Evolutionary conservation across 768 basidiomycete species (phyloP).

Genomic region (Leccinum uliginosum): DNA sequence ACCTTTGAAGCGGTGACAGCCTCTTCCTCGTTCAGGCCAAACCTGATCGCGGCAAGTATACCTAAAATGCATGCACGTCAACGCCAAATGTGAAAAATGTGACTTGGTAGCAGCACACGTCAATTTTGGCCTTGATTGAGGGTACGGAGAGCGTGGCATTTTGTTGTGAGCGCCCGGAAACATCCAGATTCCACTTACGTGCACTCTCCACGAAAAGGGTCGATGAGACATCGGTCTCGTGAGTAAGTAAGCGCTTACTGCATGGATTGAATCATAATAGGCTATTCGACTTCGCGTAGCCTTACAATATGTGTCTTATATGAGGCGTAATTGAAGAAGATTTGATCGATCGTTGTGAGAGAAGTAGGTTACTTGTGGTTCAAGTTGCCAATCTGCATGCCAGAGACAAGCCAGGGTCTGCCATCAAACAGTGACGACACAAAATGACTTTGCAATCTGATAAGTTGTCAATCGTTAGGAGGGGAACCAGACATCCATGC

Average conservation of each 20-base stretch:
- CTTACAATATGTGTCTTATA: neutral
- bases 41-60: neutral
- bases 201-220: constrained; percentile 17
- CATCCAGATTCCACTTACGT: constrained; percentile 10
- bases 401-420: neutral
- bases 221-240: constrained; percentile 2
- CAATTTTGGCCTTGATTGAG: neutral
- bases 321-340: too few species aligned
- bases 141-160: constrained; percentile 1
- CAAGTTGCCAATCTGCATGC: too few species aligned
- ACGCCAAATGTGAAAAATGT: neutral
- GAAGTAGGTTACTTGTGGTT: too few species aligned
- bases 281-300: neutral
- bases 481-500: neutral
- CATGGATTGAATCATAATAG: too few species aligned
- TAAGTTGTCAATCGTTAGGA: neutral
- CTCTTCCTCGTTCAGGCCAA: neutral
- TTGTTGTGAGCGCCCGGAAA: neutral
- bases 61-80: neutral
- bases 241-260: neutral
- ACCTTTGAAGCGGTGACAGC: constrained; percentile 6
- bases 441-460: neutral
- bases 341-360: neutral
- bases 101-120: neutral
- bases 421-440: neutral